These are phyloP conservation scores for Botryosphaeria dothidea DNA, from an alignment of 2,329 filamentous ascomycete species.

Conservation along the genomic window DNA sequence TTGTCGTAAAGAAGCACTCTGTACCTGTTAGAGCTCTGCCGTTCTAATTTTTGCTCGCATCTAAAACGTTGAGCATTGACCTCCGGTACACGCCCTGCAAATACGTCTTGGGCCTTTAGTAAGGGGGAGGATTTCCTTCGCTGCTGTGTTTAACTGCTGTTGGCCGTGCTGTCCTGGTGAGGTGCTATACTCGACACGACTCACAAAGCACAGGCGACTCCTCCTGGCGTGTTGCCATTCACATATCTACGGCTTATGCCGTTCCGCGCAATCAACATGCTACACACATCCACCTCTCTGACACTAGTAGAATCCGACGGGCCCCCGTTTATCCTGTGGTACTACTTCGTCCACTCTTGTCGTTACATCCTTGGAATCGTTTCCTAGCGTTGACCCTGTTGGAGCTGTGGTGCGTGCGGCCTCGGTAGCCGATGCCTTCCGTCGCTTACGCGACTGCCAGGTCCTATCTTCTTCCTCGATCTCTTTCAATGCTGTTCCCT, in stretches of 20 bases:
- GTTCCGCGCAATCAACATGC: not conserved
- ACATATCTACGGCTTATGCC: not conserved
- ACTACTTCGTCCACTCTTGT: not conserved
- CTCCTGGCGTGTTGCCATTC: not conserved
- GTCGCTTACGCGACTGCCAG: slow-evolving; percentile 47
- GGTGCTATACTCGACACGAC: no score
- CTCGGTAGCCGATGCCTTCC: slow-evolving; percentile 24
- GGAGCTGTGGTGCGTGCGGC: not conserved
- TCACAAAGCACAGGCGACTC: no score
- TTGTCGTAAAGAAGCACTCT: no score
- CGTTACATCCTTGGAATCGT: not conserved
- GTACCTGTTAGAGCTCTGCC: no score
- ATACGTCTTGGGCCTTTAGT: no score
- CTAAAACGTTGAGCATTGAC: no score
- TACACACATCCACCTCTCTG: not conserved
- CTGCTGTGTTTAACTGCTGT: no score
- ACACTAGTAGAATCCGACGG: not conserved
- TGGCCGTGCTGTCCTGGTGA: no score
- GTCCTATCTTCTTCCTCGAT: slow-evolving; percentile 64
- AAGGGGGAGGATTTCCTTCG: no score
- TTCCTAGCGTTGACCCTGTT: not conserved
- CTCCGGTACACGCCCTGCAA: no score
- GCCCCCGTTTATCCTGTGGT: not conserved
- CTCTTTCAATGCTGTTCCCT: slow-evolving; percentile 59
- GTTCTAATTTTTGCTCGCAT: no score